Base-by-base conservation (phyloP, 768 basidiomycete species). In the Rhodotorula babjevae region DNA sequence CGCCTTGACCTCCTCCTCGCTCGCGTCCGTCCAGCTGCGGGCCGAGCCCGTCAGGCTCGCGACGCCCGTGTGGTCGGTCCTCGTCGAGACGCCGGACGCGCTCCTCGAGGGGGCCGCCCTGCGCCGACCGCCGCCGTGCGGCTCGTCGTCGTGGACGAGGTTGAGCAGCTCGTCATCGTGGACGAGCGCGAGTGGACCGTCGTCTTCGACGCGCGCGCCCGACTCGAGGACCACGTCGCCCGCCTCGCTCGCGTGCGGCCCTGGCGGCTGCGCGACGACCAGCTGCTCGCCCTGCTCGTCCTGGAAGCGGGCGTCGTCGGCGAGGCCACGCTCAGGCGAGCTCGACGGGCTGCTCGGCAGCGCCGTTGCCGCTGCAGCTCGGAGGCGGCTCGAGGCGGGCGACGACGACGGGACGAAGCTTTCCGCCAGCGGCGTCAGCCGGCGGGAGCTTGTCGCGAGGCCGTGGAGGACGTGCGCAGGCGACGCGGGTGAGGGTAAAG, bases 61-160 rank as follows among this genome's bases (percentile, higher is more conserved):
- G 15, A 69, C 61, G 29, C 68, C 72, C 2, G 69, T 70, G 40
- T 16, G 49, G 52, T 70, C 69, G 40, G 72, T 73, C 40, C 27
- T 31, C 7, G 53, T 58, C 52, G 72, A 73, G 2, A 63, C 23
- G 42, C 23, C 64, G 33, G 72, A 73, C 23, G 40, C 23, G 15
- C 67, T n/a, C n/a, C 58, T 46, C 3, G 56, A 61, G 42, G 29
- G 57, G 21, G 46, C 29, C 31, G 25, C 21, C 50, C 46, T 4
- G 15, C n/a, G n/a, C 4, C n/a, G 53, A 14, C 15, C 53, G 14
- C 29, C 27, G n/a, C n/a, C n/a, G n/a, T n/a, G n/a, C n/a, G n/a
- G n/a, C n/a, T n/a, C 50, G 49, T 36, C 53, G 6, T 36, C 4
- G 15, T 15, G n/a, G n/a, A n/a, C 57, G 36, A 36, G 36, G 9